Base-by-base conservation (phyloP, 2,329 filamentous ascomycete genomes). In the Kalmusia sp. region DNA sequence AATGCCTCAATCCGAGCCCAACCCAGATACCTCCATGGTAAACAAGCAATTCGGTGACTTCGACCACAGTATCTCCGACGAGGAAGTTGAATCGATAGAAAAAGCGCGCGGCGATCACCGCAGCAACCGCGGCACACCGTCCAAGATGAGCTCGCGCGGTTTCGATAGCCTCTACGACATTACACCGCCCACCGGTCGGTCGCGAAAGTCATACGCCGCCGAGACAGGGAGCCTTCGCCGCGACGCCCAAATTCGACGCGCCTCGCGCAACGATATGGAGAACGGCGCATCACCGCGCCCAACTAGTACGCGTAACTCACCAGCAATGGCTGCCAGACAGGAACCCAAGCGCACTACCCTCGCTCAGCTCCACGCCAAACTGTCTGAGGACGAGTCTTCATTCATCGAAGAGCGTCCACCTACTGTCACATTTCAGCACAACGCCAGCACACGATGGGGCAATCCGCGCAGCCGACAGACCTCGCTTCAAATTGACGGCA, bases 391-490 rank as follows among this genome's bases (percentile, higher is more conserved):
- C 38, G 79, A 79, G 17, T 82, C 82, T 4, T 82, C 82, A 2
- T 69, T 82, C 43, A 76, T 77, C 54, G 79, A 84, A 34, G 80
- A 83, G 43, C 74, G 80, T 25, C 80, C 81, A 17, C 70, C 76
- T 2, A 79, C 74, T n/a, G 55, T 76, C 27, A 76, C 75, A 2
- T 60, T 71, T 21, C 61, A 67, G 19, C 67, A 69, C 22, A 77
- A 76, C 41, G 75, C 80, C 48, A 82, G 79, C 58, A 85, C 84
- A 34, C 83, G 85, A 40, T 87, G 87, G 69, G 77, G 77, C 28
- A 77, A 75, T 47, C 55, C 59, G 9, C 64, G 70, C 45, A 67
- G 63, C 49, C 68, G 71, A n/a, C 76, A 81, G 48, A 70, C 76
- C 25, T 78, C 77, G 1, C 67, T 77, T 8, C 70, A 74, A 49